Conservation (phyloP, 2,329 filamentous ascomycete species). For the Aureobasidium pullulans region DNA sequence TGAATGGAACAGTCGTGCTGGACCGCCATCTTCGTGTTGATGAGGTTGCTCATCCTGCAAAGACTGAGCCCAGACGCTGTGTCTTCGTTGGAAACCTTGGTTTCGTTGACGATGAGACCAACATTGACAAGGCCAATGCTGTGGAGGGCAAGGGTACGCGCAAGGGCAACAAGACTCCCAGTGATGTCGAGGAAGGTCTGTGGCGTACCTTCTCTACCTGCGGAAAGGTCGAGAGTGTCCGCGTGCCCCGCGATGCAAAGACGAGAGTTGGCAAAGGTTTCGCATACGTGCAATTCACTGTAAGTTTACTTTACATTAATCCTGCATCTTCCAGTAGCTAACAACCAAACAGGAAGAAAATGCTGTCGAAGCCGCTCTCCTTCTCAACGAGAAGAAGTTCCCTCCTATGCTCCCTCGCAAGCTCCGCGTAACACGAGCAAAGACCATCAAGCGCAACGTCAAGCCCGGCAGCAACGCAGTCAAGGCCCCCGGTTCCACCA, state of each 20-base stretch:
- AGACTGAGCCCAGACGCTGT: conserved; percentile 77
- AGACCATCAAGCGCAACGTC: conserved; percentile 53
- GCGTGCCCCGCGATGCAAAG: conserved; percentile 79
- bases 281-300: conserved; percentile 90
- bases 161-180: conserved; percentile 64
- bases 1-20: conserved; percentile 80
- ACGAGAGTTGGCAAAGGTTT: conserved; percentile 95
- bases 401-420: conserved; percentile 87
- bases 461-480: conserved; percentile 21
- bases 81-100: conserved; percentile 95
- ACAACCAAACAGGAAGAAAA: conserved; percentile 55
- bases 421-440: conserved; percentile 79
- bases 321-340: not conserved
- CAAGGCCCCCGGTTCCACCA: conserved; percentile 7
- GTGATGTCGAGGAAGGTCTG: conserved; percentile 86
- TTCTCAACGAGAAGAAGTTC: conserved; percentile 85
- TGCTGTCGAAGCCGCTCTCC: conserved; percentile 80
- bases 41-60: conserved; percentile 77
- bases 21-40: conserved; percentile 87
- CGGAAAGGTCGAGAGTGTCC: conserved; percentile 85
- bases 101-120: conserved; percentile 87
- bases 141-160: conserved; percentile 53
- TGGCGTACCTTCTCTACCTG: conserved; percentile 73
- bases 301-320: not conserved
- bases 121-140: conserved; percentile 53